These are phyloP conservation scores for Grifola frondosa DNA, from an alignment of 1,284 basidiomycete species.

Conservation along the genomic window DNA sequence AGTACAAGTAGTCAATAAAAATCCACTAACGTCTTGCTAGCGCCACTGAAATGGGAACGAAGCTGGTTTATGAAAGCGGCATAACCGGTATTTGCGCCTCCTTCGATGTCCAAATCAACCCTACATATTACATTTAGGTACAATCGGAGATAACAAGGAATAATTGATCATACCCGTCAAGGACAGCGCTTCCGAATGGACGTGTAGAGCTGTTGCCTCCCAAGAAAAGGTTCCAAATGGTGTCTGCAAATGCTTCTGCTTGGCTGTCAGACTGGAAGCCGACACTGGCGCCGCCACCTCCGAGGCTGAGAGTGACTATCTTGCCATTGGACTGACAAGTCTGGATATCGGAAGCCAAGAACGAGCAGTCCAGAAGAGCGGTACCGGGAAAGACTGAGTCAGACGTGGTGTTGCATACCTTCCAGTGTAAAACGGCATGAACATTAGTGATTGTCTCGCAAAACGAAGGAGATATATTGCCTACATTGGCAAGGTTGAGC, in stretches of 20 bases:
- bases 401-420: conserved; percentile 58
- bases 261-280: conserved; percentile 56
- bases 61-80: conserved; percentile 59
- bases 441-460: background rate
- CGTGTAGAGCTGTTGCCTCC: conserved; percentile 56
- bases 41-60: conserved; percentile 47
- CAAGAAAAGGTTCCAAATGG: conserved; percentile 65
- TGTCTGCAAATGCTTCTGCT: conserved; percentile 52
- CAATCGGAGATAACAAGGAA: background rate
- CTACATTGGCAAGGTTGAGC: conserved; percentile 62
- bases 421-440: background rate
- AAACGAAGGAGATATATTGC: conserved; percentile 6
- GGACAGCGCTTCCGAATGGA: conserved; percentile 60
- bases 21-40: conserved; percentile 49
- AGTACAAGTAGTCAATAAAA: background rate
- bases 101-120: conserved; percentile 68
- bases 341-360: conserved; percentile 53
- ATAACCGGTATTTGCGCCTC: conserved; percentile 54
- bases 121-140: conserved; percentile 31
- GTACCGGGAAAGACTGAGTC: conserved; percentile 60
- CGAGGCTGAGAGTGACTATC: conserved; percentile 46
- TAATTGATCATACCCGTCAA: conserved; percentile 53
- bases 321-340: conserved; percentile 65
- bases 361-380: conserved; percentile 51
- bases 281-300: conserved; percentile 37